These are phyloP conservation scores for Protomyces gravidus DNA, from an alignment of 1,139 yeast species.

Conservation along the genomic window DNA sequence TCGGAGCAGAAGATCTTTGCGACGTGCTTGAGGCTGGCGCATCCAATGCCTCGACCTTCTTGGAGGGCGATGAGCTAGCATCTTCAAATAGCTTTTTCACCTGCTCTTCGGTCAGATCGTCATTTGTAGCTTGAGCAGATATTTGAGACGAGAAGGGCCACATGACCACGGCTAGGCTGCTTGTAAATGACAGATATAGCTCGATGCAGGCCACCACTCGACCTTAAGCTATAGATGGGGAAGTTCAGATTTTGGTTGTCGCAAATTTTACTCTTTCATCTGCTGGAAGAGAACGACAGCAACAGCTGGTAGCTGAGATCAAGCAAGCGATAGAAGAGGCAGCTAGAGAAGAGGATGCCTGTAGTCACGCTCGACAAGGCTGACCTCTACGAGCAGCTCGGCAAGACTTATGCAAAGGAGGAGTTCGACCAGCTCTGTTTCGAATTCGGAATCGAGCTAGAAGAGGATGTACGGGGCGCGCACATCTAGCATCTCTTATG, in stretches of 20 bases:
- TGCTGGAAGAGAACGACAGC: too few relatives aligned
- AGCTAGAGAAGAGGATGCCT: too few relatives aligned
- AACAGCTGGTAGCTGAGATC: too few relatives aligned
- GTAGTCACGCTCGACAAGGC: slow-evolving; percentile 92
- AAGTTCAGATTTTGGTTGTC: too few relatives aligned
- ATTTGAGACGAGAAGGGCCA: slow-evolving; percentile 13
- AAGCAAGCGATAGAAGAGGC: too few relatives aligned
- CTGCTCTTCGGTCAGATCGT: slow-evolving; percentile 21
- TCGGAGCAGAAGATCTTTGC: neutral
- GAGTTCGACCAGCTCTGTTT: slow-evolving; percentile 97
- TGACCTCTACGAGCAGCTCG: slow-evolving; percentile 79
- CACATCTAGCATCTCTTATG: neutral
- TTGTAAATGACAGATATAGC: too few relatives aligned
- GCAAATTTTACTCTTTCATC: too few relatives aligned
- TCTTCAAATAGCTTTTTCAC: slow-evolving; percentile 5
- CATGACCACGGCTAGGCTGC: too few relatives aligned
- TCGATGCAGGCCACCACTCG: too few relatives aligned
- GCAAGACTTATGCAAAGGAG: slow-evolving; percentile 53
- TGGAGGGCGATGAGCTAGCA: neutral
- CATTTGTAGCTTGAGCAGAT: neutral
- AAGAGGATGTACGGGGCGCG: slow-evolving; percentile 58
- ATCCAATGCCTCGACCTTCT: neutral
- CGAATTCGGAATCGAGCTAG: slow-evolving; percentile 95
- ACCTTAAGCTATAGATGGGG: too few relatives aligned
- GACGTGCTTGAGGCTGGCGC: neutral